Evolutionary conservation across 2,329 filamentous ascomycete species (phyloP), one percentile per base, ranked within the genome.

Genomic region (Sporothrix curviconia): DNA sequence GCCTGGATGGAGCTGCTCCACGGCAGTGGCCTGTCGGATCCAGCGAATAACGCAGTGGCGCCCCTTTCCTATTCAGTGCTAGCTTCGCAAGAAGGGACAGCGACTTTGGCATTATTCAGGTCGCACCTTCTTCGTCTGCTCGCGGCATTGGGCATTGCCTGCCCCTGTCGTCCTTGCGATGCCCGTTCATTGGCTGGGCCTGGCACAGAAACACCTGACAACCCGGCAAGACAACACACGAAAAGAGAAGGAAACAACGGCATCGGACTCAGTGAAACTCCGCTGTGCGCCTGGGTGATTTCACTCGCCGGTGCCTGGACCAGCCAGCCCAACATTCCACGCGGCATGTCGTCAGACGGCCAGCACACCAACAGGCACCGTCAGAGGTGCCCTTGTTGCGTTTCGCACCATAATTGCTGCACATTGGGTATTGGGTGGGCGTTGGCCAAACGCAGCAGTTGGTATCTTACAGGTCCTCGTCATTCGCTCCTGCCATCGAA

Each of bases 311-410:
- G 51, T 44, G 51, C 51, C 51, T 43, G 51, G n/a, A n/a, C 34
- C 28, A 24, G 37, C 52, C 40, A 55, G 39, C 30, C 15, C 50
- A 32, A 25, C 30, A 14, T 37, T n/a, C 44, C 56, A 50, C 44
- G 43, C 56, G 56, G 50, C 56, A 55, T 55, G 56, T 55, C 44
- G 51, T 54, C 56, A 58, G 42, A 54, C 42, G 52, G 24, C 56
- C 56, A 53, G 28, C 56, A 25, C 49, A 56, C 25, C 28, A 11
- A 32, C 11, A 32, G 28, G 28, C 28, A n/a, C n/a, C n/a, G n/a
- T n/a, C n/a, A 34, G 32, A 34, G 32, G 7, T 34, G 32, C 32
- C n/a, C n/a, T n/a, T n/a, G n/a, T n/a, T n/a, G n/a, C n/a, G n/a
- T n/a, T n/a, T n/a, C n/a, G n/a, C n/a, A n/a, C n/a, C n/a, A n/a